A percentile compares a stretch with the other conserved stretches of the same genome.
phyloP scores from a whole-genome alignment of 73 alveolate genomes.

The Uronychia setigera region DNA sequence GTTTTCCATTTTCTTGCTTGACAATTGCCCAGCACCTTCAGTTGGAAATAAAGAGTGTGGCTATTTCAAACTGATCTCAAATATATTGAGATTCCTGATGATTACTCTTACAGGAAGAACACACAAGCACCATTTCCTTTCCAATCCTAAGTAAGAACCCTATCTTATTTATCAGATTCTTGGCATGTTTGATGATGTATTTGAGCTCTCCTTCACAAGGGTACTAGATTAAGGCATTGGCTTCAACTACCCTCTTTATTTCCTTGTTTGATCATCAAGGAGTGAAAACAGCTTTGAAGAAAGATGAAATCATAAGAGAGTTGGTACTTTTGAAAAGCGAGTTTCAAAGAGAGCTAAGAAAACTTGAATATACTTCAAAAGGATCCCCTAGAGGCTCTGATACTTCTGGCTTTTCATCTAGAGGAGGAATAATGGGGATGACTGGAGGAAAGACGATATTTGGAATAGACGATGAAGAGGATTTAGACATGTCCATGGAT shows the following conservation, averaged over 20 bases:
- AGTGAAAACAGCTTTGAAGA: slow-evolving; percentile 35
- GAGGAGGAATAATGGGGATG: not conserved
- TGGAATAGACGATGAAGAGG: too few species aligned
- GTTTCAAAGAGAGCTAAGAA: slow-evolving; percentile 19
- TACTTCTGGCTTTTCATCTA: not conserved
- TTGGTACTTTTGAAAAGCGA: slow-evolving; percentile 23
- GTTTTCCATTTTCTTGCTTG: slow-evolving; percentile 26
- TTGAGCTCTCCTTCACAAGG: slow-evolving; percentile 1
- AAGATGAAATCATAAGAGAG: slow-evolving; percentile 33
- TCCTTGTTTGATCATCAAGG: slow-evolving; percentile 46
- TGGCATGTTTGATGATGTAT: slow-evolving; percentile 29
- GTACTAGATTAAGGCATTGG: slow-evolving; percentile 21
- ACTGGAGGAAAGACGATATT: too few species aligned
- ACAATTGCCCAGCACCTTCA: slow-evolving; percentile 1
- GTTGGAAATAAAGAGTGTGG: not conserved
- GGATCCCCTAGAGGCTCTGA: not conserved
- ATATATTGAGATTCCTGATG: slow-evolving; percentile 38
- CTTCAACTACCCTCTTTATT: slow-evolving; percentile 43
- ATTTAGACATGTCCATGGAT: too few species aligned
- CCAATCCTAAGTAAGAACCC: slow-evolving; percentile 16
- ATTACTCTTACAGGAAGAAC: slow-evolving; percentile 29
- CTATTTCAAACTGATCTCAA: not conserved
- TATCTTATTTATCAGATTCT: slow-evolving; percentile 7
- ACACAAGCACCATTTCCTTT: slow-evolving; percentile 38
- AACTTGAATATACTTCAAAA: not conserved